These are phyloP conservation scores for Aureobasidium namibiae DNA, from an alignment of 2,329 filamentous ascomycete species.

Conservation along the genomic window DNA sequence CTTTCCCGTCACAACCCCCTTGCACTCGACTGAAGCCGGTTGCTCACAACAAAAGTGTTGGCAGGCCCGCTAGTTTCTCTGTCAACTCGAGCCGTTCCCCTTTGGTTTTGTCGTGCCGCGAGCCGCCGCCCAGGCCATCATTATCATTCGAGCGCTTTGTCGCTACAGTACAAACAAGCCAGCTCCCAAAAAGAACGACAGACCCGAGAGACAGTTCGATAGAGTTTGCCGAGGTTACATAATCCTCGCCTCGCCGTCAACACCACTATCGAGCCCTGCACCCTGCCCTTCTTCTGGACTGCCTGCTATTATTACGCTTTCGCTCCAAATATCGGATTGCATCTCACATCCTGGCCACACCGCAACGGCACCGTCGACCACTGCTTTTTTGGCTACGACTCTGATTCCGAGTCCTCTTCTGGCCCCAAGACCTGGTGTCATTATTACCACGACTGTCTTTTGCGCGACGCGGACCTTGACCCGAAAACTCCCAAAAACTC, in stretches of 20 bases:
- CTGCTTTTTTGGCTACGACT: background rate
- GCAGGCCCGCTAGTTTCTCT: background rate
- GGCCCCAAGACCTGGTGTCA: conserved; percentile 26
- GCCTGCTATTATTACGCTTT: background rate
- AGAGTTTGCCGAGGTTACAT: background rate
- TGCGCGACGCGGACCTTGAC: conserved; percentile 30
- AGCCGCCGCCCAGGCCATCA: conserved; percentile 1
- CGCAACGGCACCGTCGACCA: conserved; percentile 33
- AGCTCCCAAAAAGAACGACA: background rate
- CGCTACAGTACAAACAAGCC: background rate
- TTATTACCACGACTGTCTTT: conserved; percentile 15
- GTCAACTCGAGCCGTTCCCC: conserved; percentile 2
- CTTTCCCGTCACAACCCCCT: background rate
- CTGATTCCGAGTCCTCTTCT: conserved; percentile 7
- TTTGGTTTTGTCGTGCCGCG: background rate
- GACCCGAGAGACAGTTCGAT: background rate
- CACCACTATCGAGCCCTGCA: background rate
- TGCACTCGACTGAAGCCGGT: background rate
- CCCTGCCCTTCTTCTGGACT: background rate
- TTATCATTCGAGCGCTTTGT: background rate
- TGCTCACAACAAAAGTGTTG: background rate
- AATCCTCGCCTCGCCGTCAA: conserved; percentile 29
- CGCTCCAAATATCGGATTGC: background rate
- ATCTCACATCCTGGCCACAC: conserved; percentile 32
- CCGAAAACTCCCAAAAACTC: conserved; percentile 31